These are phyloP conservation scores for Sphagnum fallax DNA, from an alignment of 228 moss, liverwort and hornwort species.

Conservation along the genomic window DNA sequence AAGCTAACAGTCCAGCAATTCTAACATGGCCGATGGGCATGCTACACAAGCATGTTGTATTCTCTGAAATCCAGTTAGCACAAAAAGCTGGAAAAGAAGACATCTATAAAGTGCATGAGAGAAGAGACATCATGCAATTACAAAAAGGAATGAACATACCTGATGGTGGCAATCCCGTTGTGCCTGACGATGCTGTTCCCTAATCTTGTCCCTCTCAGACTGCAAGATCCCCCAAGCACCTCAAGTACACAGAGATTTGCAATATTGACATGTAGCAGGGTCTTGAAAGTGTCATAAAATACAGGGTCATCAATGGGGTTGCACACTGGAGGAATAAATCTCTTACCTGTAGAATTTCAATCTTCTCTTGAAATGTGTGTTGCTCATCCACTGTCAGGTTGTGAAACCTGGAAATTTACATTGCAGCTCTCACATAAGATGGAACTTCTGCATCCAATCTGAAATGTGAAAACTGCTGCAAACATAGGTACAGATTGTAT, in stretches of 20 bases:
- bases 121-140: too few relatives aligned
- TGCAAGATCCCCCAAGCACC: constrained; percentile 16
- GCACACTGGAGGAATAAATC: not conserved
- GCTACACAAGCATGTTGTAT: too few relatives aligned
- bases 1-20: too few relatives aligned
- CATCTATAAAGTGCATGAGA: too few relatives aligned
- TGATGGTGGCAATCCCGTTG: constrained; percentile 70
- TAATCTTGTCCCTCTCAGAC: constrained; percentile 44
- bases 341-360: constrained; percentile 6
- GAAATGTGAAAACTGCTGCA: not conserved
- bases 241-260: not conserved
- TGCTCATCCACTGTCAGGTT: constrained; percentile 27
- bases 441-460: not conserved
- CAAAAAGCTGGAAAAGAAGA: too few relatives aligned
- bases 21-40: too few relatives aligned
- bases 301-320: not conserved
- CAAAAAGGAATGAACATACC: constrained; percentile 18
- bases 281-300: too few relatives aligned
- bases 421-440: not conserved
- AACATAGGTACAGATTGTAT: not conserved
- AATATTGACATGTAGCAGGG: constrained; percentile 15
- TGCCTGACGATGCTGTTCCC: constrained; percentile 66
- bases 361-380: constrained; percentile 24
- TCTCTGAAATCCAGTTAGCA: too few relatives aligned
- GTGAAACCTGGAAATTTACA: constrained; percentile 29